A percentile compares a stretch with the other conserved stretches of the same genome.
Evolutionary conservation across 2,329 filamentous ascomycete species (phyloP).

Genomic region (Diaporthe sp.): DNA sequence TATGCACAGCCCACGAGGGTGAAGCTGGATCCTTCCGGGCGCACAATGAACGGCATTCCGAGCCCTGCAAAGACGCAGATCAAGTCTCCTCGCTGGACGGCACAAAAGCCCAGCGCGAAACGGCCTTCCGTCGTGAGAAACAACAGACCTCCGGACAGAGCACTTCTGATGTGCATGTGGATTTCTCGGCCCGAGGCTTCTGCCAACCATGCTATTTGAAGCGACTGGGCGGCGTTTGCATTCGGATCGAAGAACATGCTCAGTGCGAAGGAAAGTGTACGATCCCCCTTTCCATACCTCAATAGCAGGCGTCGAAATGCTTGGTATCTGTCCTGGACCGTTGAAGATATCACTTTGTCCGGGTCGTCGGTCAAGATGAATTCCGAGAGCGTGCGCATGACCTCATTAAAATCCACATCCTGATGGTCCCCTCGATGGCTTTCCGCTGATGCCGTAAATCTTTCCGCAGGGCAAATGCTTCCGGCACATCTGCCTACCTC

Average conservation of each 20-base stretch:
- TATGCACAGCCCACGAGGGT: neutral
- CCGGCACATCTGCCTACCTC: neutral
- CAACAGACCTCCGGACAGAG: neutral
- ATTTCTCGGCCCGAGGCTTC: neutral
- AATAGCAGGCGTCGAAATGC: neutral
- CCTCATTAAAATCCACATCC: neutral
- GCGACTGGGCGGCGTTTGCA: neutral
- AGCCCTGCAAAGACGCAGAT: neutral
- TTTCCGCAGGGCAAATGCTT: neutral
- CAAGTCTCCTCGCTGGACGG: neutral
- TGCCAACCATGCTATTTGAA: neutral
- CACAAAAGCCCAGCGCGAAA: neutral
- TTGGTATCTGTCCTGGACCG: neutral
- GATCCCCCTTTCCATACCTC: neutral
- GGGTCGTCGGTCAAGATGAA: neutral
- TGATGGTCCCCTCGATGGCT: neutral
- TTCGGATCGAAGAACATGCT: neutral
- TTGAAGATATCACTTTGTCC: neutral
- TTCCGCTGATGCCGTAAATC: neutral
- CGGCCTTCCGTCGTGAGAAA: neutral
- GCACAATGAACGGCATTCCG: neutral
- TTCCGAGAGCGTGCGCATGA: neutral
- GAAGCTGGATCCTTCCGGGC: neutral
- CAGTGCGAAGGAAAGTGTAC: neutral
- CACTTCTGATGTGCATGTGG: neutral